Percentiles rank a stretch among this genome's conserved stretches.
phyloP scores from a whole-genome alignment of 1,139 yeast genomes.

The Nakaseomyces sp. region DNA sequence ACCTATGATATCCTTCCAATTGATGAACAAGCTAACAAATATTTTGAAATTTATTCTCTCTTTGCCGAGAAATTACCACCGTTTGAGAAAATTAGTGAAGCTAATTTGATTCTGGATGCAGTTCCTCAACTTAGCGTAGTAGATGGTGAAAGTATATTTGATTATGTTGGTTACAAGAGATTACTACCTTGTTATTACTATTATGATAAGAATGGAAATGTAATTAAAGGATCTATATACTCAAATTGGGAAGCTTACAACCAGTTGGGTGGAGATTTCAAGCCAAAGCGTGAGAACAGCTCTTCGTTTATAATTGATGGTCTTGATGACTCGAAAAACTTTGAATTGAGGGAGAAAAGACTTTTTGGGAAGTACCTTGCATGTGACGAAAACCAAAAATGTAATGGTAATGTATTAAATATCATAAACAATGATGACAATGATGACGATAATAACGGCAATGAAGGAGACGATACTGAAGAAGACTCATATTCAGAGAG shows the following conservation, averaged over 20 bases:
- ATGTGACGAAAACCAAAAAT: slow-evolving; percentile 3
- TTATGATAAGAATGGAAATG: slow-evolving; percentile 30
- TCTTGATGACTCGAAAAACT: slow-evolving; percentile 3
- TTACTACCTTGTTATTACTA: slow-evolving; percentile 23
- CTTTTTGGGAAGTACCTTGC: slow-evolving; percentile 1
- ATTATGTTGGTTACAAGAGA: slow-evolving; percentile 28
- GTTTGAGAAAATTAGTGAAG: slow-evolving; percentile 20
- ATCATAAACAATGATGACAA: neutral
- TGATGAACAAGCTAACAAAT: slow-evolving; percentile 3
- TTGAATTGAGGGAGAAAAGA: slow-evolving; percentile 3
- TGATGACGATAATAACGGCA: neutral
- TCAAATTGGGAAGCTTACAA: slow-evolving; percentile 19
- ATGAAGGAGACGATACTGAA: neutral
- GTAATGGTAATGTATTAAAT: neutral
- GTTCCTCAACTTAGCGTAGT: slow-evolving; percentile 22
- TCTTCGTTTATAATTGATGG: slow-evolving; percentile 3
- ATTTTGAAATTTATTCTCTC: neutral
- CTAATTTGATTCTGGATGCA: slow-evolving; percentile 16
- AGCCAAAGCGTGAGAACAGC: neutral
- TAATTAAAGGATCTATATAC: slow-evolving; percentile 28
- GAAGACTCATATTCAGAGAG: neutral
- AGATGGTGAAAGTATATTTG: slow-evolving; percentile 26
- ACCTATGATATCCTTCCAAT: slow-evolving; percentile 2
- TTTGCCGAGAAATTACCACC: slow-evolving; percentile 1
- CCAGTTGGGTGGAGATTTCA: slow-evolving; percentile 1